Base-by-base conservation (phyloP, 2,329 filamentous ascomycete species). In the Aspergillus quadrilineatus region DNA sequence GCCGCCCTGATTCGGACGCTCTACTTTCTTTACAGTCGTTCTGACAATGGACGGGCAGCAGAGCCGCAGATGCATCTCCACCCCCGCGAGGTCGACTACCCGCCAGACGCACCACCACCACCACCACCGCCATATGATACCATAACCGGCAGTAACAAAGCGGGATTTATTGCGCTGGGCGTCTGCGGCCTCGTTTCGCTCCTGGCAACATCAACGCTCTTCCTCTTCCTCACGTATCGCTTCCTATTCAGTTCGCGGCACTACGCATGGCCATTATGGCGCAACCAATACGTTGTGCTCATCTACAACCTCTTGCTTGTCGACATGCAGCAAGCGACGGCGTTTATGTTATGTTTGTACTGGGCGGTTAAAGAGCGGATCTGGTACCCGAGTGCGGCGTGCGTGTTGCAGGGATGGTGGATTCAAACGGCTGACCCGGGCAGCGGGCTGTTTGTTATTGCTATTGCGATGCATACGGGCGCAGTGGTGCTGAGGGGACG, bases 401-500 rank as follows among this genome's bases (percentile, higher is more conserved):
- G 80, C 60, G 77, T 78, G 57, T 65, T 78, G 9, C 80, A 83
- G 61, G 80, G 74, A 3, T 80, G 78, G 75, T 78, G 80, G 59
- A 67, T 82, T 22, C 79, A 82, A 51, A 75, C 78, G 22, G 80
- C 77, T 6, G 80, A 82, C 60, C 73, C 81, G 22, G 73, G 77
- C 10, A 78, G 78, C 63, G 79, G 79, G 4, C 68, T 82, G 59
- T 80, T 82, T 62, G 75, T 82, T 39, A 63, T 82, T 17, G 75
- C 77, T 4, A 82, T 82, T 64, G 80, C 79, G 3, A 62, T 81
- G n/a, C 80, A 82, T 57, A 83, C 80, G 0, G 78, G 76, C 66
- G 62, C 77, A 36, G 74, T 77, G n/a, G 75, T 82, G 1, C 67
- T 80, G 6, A 74, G 74, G 58, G 78, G 79, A n/a, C 75, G 76